These are phyloP conservation scores for Sarcodon sp. DNA, from an alignment of 768 basidiomycete genomes.

Conservation along the genomic window DNA sequence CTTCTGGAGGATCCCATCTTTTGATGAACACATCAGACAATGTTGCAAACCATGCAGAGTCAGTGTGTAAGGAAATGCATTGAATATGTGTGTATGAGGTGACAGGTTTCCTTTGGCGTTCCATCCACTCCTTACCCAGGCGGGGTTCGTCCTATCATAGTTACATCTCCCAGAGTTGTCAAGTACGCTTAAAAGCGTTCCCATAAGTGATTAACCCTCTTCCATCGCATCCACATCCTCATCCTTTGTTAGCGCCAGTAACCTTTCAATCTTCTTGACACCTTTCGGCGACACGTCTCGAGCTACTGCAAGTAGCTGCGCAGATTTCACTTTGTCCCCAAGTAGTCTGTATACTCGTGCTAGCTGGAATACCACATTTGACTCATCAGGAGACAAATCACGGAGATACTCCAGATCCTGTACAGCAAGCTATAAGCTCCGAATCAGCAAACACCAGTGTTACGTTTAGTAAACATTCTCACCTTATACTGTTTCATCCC, in stretches of 20 bases:
- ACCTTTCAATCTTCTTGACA: conserved; percentile 67
- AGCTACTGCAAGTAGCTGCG: conserved; percentile 78
- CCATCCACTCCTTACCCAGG: not conserved
- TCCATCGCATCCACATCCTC: conserved; percentile 60
- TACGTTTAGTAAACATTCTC: conserved; percentile 17
- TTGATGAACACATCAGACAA: no score
- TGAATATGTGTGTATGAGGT: no score
- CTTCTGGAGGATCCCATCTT: no score
- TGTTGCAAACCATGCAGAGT: no score
- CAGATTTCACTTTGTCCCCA: conserved; percentile 68
- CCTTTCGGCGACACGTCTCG: conserved; percentile 93
- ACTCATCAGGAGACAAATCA: conserved; percentile 83
- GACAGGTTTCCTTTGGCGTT: not conserved
- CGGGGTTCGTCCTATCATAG: not conserved
- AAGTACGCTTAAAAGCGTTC: not conserved
- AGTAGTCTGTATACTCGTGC: conserved; percentile 82
- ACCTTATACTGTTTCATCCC: conserved; percentile 76
- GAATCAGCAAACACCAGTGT: not conserved
- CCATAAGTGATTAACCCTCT: conserved; percentile 40
- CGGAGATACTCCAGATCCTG: conserved; percentile 71
- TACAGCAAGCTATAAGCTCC: conserved; percentile 51
- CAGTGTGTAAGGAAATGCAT: no score
- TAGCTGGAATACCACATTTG: conserved; percentile 93
- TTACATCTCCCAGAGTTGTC: not conserved
- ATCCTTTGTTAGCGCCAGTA: conserved; percentile 60